Conservation (phyloP, 2,329 filamentous ascomycete genomes). For the Diaporthe sp. region DNA sequence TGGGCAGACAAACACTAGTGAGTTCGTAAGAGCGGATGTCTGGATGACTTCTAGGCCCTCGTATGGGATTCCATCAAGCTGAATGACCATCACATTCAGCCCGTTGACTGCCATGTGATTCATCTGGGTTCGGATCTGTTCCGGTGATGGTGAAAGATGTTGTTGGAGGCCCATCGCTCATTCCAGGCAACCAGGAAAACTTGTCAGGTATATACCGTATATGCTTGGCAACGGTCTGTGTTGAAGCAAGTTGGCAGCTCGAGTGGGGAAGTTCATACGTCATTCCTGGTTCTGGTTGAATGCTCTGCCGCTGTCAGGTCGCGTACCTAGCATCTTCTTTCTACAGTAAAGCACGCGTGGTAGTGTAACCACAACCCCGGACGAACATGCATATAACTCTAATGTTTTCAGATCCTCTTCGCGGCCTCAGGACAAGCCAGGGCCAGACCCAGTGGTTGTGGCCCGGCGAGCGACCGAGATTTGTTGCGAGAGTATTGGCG, state of each 20-base stretch:
- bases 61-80: background rate
- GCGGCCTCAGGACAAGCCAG: background rate
- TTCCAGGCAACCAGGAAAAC: background rate
- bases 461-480: conserved; percentile 19
- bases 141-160: too few species aligned
- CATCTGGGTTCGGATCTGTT: background rate
- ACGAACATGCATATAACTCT: background rate
- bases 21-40: too few species aligned
- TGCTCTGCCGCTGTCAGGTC: background rate
- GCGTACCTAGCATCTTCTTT: background rate
- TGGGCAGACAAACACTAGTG: background rate
- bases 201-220: background rate
- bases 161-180: too few species aligned
- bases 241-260: conserved; percentile 10
- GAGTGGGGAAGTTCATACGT: background rate
- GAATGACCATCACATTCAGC: background rate
- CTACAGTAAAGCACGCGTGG: background rate
- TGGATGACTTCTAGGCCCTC: background rate
- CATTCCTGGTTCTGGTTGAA: background rate
- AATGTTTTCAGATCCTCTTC: background rate
- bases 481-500: conserved; percentile 28
- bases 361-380: background rate
- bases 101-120: background rate
- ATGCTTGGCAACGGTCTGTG: background rate
- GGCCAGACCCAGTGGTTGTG: background rate